Conservation (phyloP, 1,139 yeast genomes). For the Magnusiomyces clavatus region DNA sequence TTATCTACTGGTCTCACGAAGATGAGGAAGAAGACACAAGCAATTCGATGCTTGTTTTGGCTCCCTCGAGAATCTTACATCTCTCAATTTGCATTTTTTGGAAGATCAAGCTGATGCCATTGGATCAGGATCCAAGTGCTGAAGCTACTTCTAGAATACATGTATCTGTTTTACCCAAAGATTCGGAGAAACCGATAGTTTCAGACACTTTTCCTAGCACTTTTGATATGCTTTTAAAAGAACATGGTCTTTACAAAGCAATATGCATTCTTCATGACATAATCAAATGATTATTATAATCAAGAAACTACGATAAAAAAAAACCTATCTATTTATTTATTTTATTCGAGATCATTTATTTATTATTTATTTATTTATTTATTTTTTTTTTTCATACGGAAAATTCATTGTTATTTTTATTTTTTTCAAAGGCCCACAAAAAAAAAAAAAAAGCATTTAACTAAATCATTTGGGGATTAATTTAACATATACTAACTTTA, state of each 20-base stretch:
- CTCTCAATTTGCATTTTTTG: neutral
- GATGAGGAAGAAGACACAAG: too few species aligned
- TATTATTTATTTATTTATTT: neutral
- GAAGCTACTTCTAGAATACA: neutral
- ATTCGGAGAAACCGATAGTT: neutral
- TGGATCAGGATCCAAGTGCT: neutral
- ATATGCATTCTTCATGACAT: neutral
- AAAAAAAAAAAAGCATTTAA: too few species aligned
- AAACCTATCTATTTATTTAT: neutral
- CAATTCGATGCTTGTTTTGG: too few species aligned
- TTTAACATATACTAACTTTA: too few species aligned
- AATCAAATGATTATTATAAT: too few species aligned
- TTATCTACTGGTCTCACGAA: too few species aligned
- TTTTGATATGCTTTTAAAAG: neutral
- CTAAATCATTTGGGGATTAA: too few species aligned
- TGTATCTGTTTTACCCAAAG: neutral
- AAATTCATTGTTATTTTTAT: neutral
- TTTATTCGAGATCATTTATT: neutral
- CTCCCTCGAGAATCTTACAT: too few species aligned
- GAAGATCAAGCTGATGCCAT: neutral
- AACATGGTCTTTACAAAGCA: slow-evolving; percentile 1
- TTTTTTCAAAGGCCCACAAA: neutral
- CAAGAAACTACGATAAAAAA: too few species aligned
- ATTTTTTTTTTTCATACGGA: neutral
- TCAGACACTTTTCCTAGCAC: neutral